These are phyloP conservation scores for Debaryomyces psychrophilus DNA, from an alignment of 1,139 yeast genomes.

Conservation along the genomic window DNA sequence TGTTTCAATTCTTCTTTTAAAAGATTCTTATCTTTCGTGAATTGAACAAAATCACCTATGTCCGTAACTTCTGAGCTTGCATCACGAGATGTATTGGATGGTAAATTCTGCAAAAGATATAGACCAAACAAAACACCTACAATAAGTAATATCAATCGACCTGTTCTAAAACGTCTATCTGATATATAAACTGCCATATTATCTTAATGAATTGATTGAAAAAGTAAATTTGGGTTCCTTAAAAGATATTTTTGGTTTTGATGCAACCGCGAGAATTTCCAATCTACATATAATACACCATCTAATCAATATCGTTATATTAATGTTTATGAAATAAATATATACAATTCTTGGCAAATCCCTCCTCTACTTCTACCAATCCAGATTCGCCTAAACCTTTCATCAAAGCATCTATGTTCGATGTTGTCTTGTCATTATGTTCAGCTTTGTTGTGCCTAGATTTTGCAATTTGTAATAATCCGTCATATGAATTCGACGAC, in stretches of 20 bases:
- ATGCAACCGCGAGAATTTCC: constrained; percentile 2
- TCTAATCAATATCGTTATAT: no score
- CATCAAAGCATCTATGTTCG: constrained; percentile 22
- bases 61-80: constrained; percentile 12
- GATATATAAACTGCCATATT: constrained; percentile 11
- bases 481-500: constrained; percentile 17
- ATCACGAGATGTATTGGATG: constrained; percentile 3
- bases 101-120: constrained; percentile 8
- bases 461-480: constrained; percentile 22
- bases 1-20: neutral
- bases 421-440: neutral
- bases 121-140: constrained; percentile 12
- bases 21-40: constrained; percentile 4
- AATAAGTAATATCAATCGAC: constrained; percentile 12
- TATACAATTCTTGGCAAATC: constrained; percentile 23
- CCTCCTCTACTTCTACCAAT: constrained; percentile 30
- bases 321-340: constrained; percentile 19
- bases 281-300: neutral
- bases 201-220: neutral
- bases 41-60: constrained; percentile 8
- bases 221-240: neutral
- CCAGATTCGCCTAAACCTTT: constrained; percentile 35
- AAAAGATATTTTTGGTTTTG: neutral
- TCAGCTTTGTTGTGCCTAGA: constrained; percentile 7
- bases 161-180: constrained; percentile 13